These are phyloP conservation scores for Dactylellina sp. DNA, from an alignment of 2,329 filamentous ascomycete genomes.

Conservation along the genomic window DNA sequence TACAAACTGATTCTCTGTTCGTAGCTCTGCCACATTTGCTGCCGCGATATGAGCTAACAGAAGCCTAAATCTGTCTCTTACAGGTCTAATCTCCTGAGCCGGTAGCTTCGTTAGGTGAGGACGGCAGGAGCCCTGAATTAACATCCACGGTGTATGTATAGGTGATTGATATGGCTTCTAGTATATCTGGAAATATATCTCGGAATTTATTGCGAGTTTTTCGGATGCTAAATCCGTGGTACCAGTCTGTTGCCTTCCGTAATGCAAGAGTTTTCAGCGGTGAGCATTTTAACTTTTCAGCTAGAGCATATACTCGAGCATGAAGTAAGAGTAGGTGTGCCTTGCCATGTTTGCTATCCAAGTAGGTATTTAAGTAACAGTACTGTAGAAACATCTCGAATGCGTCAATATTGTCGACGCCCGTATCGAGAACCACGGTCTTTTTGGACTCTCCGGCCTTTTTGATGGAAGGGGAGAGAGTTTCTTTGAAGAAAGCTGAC, in stretches of 20 bases:
- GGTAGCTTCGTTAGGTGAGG: not conserved
- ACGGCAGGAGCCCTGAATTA: constrained; percentile 8
- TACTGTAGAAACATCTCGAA: constrained; percentile 40
- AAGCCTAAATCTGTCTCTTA: constrained; percentile 23
- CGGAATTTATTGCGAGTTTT: not conserved
- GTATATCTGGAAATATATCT: constrained; percentile 24
- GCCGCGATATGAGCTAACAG: constrained; percentile 27
- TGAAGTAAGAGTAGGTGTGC: constrained; percentile 23
- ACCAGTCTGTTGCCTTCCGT: constrained; percentile 25
- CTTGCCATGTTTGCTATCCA: constrained; percentile 9
- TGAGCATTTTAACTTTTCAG: constrained; percentile 18
- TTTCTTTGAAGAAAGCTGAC: constrained; percentile 17
- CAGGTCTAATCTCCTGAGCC: not conserved
- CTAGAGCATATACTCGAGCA: constrained; percentile 34
- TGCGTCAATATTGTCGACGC: constrained; percentile 21
- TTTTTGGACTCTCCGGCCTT: not conserved
- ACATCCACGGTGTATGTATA: constrained; percentile 27
- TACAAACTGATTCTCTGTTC: not conserved
- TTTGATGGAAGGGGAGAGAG: constrained; percentile 13
- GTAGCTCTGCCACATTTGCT: constrained; percentile 11
- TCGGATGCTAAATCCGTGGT: constrained; percentile 8
- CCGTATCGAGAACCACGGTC: not conserved
- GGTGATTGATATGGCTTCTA: constrained; percentile 7
- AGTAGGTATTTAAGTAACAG: constrained; percentile 32
- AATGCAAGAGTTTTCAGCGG: constrained; percentile 22